phyloP scores from a whole-genome alignment of 2,329 filamentous ascomycete genomes.

The Passalora sequoiae region DNA sequence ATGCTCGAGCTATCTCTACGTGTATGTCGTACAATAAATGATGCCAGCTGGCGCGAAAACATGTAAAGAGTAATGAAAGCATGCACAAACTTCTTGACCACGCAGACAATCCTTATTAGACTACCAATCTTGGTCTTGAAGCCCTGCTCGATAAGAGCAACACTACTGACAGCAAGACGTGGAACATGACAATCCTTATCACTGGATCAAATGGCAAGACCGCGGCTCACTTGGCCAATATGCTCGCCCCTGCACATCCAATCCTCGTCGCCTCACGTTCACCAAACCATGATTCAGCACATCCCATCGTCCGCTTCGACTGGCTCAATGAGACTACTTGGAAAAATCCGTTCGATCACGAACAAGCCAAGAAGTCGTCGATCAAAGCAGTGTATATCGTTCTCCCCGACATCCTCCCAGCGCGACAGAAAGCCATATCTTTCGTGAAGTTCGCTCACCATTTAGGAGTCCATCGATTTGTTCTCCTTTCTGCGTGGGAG shows the following conservation, averaged over 20 bases:
- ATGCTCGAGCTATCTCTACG: no score
- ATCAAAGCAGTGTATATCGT: slow-evolving; percentile 43
- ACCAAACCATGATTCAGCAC: slow-evolving; percentile 3
- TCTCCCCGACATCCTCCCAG: slow-evolving; percentile 34
- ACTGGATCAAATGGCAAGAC: slow-evolving; percentile 21
- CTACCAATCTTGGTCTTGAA: no score
- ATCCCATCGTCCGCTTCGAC: slow-evolving; percentile 36
- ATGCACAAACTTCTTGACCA: no score
- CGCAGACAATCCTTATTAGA: no score
- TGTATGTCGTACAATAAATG: no score
- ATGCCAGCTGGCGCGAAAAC: no score
- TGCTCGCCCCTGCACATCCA: slow-evolving; percentile 10
- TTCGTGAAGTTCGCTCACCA: slow-evolving; percentile 42
- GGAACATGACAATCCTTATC: slow-evolving; percentile 22
- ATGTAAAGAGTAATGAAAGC: no score
- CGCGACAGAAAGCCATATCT: slow-evolving; percentile 33
- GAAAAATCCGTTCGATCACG: slow-evolving; percentile 31
- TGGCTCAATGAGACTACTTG: slow-evolving; percentile 44
- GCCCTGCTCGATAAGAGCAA: no score
- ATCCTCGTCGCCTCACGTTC: slow-evolving; percentile 11
- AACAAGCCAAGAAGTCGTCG: slow-evolving; percentile 5
- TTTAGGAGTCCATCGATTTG: slow-evolving; percentile 41
- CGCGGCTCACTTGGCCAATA: slow-evolving; percentile 8
- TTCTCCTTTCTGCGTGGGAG: slow-evolving; percentile 35
- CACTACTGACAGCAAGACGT: no score